Evolutionary conservation across 441 rosid species (phyloP).

Genomic region (Lepidium campestre): DNA sequence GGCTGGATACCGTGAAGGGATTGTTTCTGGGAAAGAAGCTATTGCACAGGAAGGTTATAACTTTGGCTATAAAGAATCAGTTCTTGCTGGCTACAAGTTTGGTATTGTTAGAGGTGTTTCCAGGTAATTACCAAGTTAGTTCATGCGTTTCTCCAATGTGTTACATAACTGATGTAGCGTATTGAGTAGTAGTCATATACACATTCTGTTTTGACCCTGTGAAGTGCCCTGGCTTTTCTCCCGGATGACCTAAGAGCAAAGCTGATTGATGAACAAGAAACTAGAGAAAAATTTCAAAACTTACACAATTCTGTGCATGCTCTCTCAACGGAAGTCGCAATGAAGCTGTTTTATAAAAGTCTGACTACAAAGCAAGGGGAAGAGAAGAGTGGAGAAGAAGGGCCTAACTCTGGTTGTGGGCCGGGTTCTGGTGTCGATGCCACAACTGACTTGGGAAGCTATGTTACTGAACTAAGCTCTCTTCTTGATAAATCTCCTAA

Average conservation of each 20-base stretch:
- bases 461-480: conserved; percentile 40
- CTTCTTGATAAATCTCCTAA: conserved; percentile 50
- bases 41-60: conserved; percentile 80
- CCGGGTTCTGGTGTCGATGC: neutral
- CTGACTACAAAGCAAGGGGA: conserved; percentile 26
- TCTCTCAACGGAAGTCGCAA: conserved; percentile 50
- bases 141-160: neutral
- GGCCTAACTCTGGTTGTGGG: conserved; percentile 8
- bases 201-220: neutral
- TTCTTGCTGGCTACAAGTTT: conserved; percentile 54
- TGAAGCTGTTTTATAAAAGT: conserved; percentile 42
- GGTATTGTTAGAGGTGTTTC: conserved; percentile 72
- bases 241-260: conserved; percentile 48
- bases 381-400: conserved; percentile 25
- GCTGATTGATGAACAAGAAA: conserved; percentile 45
- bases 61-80: conserved; percentile 64
- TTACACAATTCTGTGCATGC: conserved; percentile 43
- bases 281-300: conserved; percentile 31
- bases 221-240: conserved; percentile 57
- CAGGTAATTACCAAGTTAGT: conserved; percentile 35
- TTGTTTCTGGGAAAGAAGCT: conserved; percentile 63
- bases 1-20: conserved; percentile 83
- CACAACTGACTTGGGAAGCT: conserved; percentile 30
- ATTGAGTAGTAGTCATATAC: neutral
- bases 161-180: neutral